These are phyloP conservation scores for Incumbomyces lentus DNA, from an alignment of 2,329 filamentous ascomycete genomes.

Conservation along the genomic window DNA sequence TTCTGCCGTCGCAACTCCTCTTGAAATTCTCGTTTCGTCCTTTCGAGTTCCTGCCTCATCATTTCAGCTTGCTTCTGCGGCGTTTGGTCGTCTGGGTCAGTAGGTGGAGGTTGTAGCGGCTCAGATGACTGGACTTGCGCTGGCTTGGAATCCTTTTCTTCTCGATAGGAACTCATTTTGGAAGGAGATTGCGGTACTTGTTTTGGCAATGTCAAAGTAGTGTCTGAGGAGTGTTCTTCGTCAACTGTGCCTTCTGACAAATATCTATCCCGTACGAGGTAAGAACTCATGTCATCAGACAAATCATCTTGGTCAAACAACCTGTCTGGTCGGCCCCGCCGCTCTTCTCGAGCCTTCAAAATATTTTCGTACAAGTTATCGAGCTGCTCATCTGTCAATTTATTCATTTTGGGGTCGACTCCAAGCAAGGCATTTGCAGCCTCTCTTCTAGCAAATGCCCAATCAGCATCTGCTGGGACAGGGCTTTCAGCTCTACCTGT, in stretches of 20 bases:
- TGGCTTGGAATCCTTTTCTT: conserved; percentile 41
- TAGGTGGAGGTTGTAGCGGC: conserved; percentile 45
- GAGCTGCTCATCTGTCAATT: conserved; percentile 84
- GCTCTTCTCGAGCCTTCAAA: conserved; percentile 73
- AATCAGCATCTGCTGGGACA: conserved; percentile 73
- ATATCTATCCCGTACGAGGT: conserved; percentile 84
- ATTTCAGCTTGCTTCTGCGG: conserved; percentile 62
- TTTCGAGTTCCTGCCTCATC: conserved; percentile 72
- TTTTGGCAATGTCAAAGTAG: conserved; percentile 78
- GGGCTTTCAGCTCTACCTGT: conserved; percentile 74
- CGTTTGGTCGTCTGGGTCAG: conserved; percentile 64
- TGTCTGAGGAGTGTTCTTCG: conserved; percentile 82
- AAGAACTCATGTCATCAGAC: conserved; percentile 78
- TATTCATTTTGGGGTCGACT: conserved; percentile 80
- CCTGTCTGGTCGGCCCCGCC: conserved; percentile 55
- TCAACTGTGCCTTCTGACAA: conserved; percentile 89
- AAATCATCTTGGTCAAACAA: conserved; percentile 61
- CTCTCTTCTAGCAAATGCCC: conserved; percentile 86
- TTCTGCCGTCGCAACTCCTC: conserved; percentile 74
- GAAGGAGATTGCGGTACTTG: not conserved
- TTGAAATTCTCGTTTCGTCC: conserved; percentile 81
- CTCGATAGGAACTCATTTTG: not conserved
- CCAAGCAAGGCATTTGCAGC: conserved; percentile 86
- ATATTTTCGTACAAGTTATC: conserved; percentile 91
- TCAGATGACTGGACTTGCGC: conserved; percentile 67